Conservation (phyloP, 2,329 filamentous ascomycete genomes). For the Escovopsis sp. region DNA sequence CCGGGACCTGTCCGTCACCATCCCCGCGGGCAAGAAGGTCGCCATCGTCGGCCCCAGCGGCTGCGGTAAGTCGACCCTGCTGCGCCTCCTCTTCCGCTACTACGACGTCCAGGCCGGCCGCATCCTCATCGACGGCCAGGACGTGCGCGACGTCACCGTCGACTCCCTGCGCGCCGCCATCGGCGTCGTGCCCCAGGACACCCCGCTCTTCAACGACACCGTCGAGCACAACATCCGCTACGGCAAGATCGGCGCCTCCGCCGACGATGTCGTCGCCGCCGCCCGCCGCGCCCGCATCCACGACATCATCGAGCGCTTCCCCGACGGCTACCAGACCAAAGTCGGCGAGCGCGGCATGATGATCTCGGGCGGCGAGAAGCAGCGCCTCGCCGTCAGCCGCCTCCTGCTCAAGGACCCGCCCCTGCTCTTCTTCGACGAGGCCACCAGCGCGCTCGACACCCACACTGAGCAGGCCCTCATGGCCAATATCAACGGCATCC, state of each 20-base stretch:
- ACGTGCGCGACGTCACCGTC: constrained; percentile 68
- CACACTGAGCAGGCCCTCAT: constrained; percentile 86
- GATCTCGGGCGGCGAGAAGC: constrained; percentile 92
- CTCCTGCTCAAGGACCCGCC: constrained; percentile 81
- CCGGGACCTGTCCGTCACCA: constrained; percentile 69
- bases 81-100: constrained; percentile 82
- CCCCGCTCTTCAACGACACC: constrained; percentile 90
- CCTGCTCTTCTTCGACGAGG: constrained; percentile 87
- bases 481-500: constrained; percentile 81
- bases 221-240: constrained; percentile 95
- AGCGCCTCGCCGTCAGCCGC: constrained; percentile 71
- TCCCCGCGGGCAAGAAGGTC: constrained; percentile 90
- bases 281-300: constrained; percentile 75
- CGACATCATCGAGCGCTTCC: constrained; percentile 64
- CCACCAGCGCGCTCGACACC: constrained; percentile 81
- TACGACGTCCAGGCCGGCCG: constrained; percentile 79
- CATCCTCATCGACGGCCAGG: constrained; percentile 85
- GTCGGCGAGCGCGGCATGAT: constrained; percentile 92
- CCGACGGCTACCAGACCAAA: constrained; percentile 78
- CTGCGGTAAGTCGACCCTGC: constrained; percentile 88
- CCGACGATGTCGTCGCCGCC: constrained; percentile 59
- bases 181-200: constrained; percentile 93
- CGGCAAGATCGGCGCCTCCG: constrained; percentile 62
- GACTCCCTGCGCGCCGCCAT: constrained; percentile 76
- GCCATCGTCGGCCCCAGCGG: constrained; percentile 90